Evolutionary conservation across 768 basidiomycete species (phyloP), one percentile per base, ranked within the genome.

Genomic region (Rossbeevera mucosa): DNA sequence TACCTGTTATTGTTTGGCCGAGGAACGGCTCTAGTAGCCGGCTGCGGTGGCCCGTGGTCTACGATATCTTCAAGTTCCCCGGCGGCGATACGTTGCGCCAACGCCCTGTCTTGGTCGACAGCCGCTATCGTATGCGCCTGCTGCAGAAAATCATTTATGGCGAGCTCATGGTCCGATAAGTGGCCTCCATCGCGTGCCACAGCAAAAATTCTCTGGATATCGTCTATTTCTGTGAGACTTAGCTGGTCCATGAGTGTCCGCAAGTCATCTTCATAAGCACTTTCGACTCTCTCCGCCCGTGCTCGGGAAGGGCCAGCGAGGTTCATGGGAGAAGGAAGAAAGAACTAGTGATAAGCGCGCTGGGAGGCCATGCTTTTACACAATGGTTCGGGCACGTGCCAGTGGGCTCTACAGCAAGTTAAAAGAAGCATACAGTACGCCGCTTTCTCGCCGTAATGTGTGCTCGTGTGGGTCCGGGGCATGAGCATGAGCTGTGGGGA

Each of bases 241-340:
- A 68, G 59, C 13, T 65, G 50, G 18, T 12, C 9, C n/a, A 69
- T 11, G 28, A 67, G 57, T 3, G 31, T 54, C 4, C 52, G 14
- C 26, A 69, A 30, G 50, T 69, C 68, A 0, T 56, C 55, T 28
- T 68, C 68, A 20, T 68, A 64, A 36, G 58, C 48, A 47, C 57
- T 65, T 59, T 52, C 56, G 42, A 55, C 53, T 48, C 56, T 55
- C 47, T 42, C 50, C 48, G 53, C 47, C 26, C 16, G 29, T 20
- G 43, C 52, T 22, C 55, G 55, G 21, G 67, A 67, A 38, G 65
- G 65, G 33, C 67, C 65, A 22, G 65, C 62, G 41, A 59, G 25
- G 38, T 54, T 62, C 64, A 67, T 67, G 58, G 55, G 36, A 45
- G 50, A 50, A 51, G 48, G 56, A 49, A 5, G 55, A 62, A 56